Conservation (phyloP, 768 basidiomycete genomes). For the Dictyophora rubrovolvata region DNA sequence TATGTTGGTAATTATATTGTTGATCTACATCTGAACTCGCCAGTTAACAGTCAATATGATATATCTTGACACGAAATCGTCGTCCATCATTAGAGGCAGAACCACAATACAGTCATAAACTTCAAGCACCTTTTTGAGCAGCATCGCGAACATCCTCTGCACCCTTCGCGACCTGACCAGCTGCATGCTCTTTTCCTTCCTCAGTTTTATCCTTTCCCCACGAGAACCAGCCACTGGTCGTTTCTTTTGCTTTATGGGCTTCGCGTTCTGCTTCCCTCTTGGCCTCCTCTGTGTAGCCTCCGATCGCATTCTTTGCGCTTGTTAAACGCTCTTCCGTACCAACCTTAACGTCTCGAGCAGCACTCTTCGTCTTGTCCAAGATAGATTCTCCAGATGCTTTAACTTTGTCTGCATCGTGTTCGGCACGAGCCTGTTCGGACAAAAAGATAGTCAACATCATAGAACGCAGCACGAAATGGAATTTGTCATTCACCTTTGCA, state of each 20-base stretch:
- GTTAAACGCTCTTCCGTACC: constrained; percentile 4
- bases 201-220: constrained; percentile 6
- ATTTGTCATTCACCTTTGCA: background rate
- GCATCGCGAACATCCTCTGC: constrained; percentile 1
- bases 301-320: background rate
- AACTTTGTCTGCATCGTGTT: constrained; percentile 1
- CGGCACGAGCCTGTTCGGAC: background rate
- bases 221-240: constrained; percentile 4
- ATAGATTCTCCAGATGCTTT: background rate
- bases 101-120: background rate
- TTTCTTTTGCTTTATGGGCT: constrained; percentile 1
- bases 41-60: background rate
- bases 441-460: background rate
- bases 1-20: no score
- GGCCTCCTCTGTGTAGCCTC: background rate
- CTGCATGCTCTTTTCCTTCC: constrained; percentile 3
- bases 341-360: background rate
- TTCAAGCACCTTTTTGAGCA: constrained; percentile 4
- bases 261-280: constrained; percentile 6
- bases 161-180: background rate
- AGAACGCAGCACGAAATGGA: no score
- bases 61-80: background rate
- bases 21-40: no score
- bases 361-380: constrained; percentile 1
- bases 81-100: background rate